These are phyloP conservation scores for Trichoderma reesei DNA, from an alignment of 495 filamentous ascomycete genomes.

Conservation along the genomic window DNA sequence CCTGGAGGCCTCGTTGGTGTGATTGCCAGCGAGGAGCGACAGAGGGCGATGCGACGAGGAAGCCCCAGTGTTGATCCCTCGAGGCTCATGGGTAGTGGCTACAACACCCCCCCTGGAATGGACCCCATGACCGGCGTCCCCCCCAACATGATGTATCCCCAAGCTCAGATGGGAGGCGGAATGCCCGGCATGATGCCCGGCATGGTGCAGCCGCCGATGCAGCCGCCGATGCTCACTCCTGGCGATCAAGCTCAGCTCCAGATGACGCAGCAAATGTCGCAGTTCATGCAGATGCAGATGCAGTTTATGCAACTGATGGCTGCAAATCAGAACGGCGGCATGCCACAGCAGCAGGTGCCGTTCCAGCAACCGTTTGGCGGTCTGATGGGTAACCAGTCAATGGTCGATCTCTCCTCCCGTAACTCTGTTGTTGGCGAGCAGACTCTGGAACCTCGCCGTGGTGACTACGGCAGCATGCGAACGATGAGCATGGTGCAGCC, in stretches of 20 bases:
- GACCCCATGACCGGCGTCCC: conserved; percentile 38
- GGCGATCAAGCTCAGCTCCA: conserved; percentile 72
- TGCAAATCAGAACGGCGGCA: conserved; percentile 23
- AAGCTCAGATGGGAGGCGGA: conserved; percentile 18
- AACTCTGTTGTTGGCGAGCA: conserved; percentile 34
- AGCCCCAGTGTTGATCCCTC: conserved; percentile 54
- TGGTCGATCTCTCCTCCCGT: conserved; percentile 26
- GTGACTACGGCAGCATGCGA: conserved; percentile 33
- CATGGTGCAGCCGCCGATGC: conserved; percentile 17
- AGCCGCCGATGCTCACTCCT: conserved; percentile 40
- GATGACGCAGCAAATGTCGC: conserved; percentile 78
- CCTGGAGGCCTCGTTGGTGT: conserved; percentile 81
- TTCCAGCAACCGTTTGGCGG: conserved; percentile 9
- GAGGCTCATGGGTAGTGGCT: conserved; percentile 25
- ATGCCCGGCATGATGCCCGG: conserved; percentile 9
- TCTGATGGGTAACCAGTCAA: conserved; percentile 11
- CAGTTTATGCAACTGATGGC: conserved; percentile 80
- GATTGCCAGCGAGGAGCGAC: conserved; percentile 76
- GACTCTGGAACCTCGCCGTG: conserved; percentile 29
- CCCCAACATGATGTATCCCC: conserved; percentile 38
- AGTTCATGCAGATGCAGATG: conserved; percentile 93
- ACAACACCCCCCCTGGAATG: conserved; percentile 14
- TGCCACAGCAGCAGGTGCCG: conserved; percentile 11
- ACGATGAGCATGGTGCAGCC: conserved; percentile 79
- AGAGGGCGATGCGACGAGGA: conserved; percentile 64